Percentiles rank a stretch among this genome's conserved stretches.
Conservation (phyloP, 1,284 basidiomycete genomes). For the Exobasidium cylindrosporum region DNA sequence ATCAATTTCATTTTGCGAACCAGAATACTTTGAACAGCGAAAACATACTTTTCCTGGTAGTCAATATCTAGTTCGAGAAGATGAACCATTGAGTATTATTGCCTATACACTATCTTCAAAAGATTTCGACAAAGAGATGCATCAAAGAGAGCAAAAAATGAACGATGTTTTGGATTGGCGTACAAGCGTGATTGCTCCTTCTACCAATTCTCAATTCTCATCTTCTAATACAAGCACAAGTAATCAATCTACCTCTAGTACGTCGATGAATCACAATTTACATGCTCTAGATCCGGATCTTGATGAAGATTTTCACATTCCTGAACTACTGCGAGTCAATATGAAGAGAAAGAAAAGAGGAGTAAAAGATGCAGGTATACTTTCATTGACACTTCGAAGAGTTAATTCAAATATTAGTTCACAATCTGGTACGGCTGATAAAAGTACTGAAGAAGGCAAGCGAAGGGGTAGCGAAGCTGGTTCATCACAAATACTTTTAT, state of each 20-base stretch:
- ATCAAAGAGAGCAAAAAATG: constrained; percentile 16
- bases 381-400: constrained; percentile 37
- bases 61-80: constrained; percentile 35
- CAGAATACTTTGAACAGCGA: constrained; percentile 28
- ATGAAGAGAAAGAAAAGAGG: constrained; percentile 44
- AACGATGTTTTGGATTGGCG: constrained; percentile 37
- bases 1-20: constrained; percentile 27
- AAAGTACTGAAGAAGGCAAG: background rate
- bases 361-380: constrained; percentile 37
- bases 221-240: constrained; percentile 6
- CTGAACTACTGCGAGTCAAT: constrained; percentile 32
- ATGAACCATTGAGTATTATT: constrained; percentile 47
- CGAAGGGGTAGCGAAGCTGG: background rate
- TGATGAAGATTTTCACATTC: constrained; percentile 40
- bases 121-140: constrained; percentile 36
- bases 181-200: constrained; percentile 25
- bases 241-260: background rate
- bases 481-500: background rate
- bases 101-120: constrained; percentile 45
- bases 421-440: background rate
- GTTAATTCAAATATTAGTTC: constrained; percentile 39
- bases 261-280: background rate
- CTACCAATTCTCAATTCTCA: constrained; percentile 12
- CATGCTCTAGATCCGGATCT: constrained; percentile 36
- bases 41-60: constrained; percentile 39